These are phyloP conservation scores for Wickerhamomyces chaumierensis DNA, from an alignment of 805 yeast genomes.

Conservation along the genomic window DNA sequence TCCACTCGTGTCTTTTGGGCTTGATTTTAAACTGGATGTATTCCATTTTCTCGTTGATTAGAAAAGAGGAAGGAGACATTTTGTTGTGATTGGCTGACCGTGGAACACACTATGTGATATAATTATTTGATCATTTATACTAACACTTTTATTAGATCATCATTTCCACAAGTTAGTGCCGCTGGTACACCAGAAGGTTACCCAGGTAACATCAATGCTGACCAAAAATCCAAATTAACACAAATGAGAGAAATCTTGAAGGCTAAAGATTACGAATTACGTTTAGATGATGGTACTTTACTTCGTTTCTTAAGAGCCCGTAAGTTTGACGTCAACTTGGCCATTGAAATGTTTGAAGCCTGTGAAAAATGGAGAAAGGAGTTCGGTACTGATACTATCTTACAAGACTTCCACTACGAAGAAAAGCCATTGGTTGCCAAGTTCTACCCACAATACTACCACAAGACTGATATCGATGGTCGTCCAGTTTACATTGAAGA, in stretches of 20 bases:
- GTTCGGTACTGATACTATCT: constrained; percentile 77
- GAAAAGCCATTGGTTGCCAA: constrained; percentile 87
- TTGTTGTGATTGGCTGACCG: background rate
- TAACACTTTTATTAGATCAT: constrained; percentile 17
- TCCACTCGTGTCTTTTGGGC: background rate
- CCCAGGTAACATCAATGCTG: constrained; percentile 67
- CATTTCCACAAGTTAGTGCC: constrained; percentile 67
- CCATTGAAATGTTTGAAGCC: constrained; percentile 70
- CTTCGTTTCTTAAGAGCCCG: constrained; percentile 88
- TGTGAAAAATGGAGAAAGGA: constrained; percentile 91
- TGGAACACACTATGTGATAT: no score
- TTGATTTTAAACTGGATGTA: background rate
- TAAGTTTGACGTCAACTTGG: constrained; percentile 74
- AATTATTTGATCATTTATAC: no score
- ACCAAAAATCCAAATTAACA: constrained; percentile 50
- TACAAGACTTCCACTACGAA: constrained; percentile 80
- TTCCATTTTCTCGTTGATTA: background rate
- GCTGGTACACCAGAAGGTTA: constrained; percentile 59
- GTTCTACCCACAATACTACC: constrained; percentile 93
- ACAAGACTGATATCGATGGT: constrained; percentile 93
- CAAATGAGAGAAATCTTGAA: constrained; percentile 46
- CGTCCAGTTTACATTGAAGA: constrained; percentile 94
- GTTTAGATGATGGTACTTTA: constrained; percentile 80
- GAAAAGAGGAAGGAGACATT: background rate
- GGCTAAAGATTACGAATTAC: constrained; percentile 57